These are phyloP conservation scores for Suillus sp. DNA, from an alignment of 768 basidiomycete genomes.

Conservation along the genomic window DNA sequence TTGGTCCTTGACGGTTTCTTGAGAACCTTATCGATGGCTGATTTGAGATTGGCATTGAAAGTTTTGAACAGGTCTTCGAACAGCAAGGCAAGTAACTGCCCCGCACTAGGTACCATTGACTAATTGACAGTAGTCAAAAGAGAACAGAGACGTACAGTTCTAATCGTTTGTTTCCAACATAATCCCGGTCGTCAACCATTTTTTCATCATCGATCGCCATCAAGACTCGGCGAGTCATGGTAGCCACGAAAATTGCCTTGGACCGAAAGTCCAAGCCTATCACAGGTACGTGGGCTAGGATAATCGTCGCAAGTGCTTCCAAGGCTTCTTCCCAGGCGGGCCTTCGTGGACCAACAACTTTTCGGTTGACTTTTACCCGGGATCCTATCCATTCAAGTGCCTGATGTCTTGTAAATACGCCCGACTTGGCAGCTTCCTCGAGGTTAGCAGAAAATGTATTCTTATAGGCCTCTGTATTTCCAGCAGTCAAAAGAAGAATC, in stretches of 20 bases:
- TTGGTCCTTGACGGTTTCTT: slow-evolving; percentile 94
- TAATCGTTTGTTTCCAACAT: slow-evolving; percentile 97
- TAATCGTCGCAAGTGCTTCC: slow-evolving; percentile 96
- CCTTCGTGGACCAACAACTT: slow-evolving; percentile 77
- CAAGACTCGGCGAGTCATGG: slow-evolving; percentile 94
- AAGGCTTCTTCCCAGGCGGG: slow-evolving; percentile 94
- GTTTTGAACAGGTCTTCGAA: slow-evolving; percentile 99
- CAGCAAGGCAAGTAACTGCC: slow-evolving; percentile 90
- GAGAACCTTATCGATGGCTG: slow-evolving; percentile 93
- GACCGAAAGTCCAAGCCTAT: slow-evolving; percentile 84
- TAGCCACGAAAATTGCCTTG: slow-evolving; percentile 96
- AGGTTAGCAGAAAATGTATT: slow-evolving; percentile 86
- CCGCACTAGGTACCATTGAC: slow-evolving; percentile 60
- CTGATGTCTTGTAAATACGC: slow-evolving; percentile 89
- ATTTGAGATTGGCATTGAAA: slow-evolving; percentile 94
- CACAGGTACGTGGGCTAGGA: slow-evolving; percentile 95
- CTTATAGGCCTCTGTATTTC: slow-evolving; percentile 87
- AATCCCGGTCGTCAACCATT: slow-evolving; percentile 98
- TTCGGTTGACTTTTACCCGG: slow-evolving; percentile 86
- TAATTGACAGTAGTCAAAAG: slow-evolving; percentile 16
- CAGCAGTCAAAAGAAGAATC: slow-evolving; percentile 91
- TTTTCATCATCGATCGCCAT: slow-evolving; percentile 97
- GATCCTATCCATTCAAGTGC: slow-evolving; percentile 93
- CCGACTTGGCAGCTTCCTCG: slow-evolving; percentile 92
- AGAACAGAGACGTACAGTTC: slow-evolving; percentile 70